Evolutionary conservation across 1,284 basidiomycete species (phyloP).

Genomic region (Irpex rosettiformis): DNA sequence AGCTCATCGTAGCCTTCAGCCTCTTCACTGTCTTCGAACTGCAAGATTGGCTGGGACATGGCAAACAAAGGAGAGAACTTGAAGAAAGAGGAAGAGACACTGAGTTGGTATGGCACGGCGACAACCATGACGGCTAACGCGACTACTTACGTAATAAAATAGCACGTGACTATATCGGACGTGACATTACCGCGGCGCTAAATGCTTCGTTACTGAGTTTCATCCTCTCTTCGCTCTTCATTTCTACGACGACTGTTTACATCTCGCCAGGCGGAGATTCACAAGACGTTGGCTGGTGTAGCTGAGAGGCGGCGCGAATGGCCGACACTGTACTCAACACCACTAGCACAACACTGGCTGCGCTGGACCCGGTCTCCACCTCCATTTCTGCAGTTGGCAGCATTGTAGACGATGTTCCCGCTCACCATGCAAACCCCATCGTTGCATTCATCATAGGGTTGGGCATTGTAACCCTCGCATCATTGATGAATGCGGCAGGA

Average conservation of each 20-base stretch:
- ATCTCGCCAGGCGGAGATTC: too few species aligned
- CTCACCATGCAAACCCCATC: constrained; percentile 52
- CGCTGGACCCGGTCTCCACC: not conserved
- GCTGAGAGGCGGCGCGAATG: too few species aligned
- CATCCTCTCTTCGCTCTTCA: too few species aligned
- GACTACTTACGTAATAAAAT: too few species aligned
- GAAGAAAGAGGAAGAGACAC: too few species aligned
- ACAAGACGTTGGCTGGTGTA: too few species aligned
- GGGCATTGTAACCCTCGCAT: constrained; percentile 73
- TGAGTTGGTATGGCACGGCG: too few species aligned
- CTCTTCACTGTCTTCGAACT: not conserved
- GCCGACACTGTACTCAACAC: not conserved
- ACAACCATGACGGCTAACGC: too few species aligned
- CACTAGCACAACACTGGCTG: not conserved
- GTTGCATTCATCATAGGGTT: constrained; percentile 80
- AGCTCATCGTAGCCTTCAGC: not conserved
- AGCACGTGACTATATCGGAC: too few species aligned
- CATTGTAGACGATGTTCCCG: constrained; percentile 25
- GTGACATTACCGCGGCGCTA: too few species aligned
- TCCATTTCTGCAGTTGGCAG: not conserved
- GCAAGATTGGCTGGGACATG: not conserved
- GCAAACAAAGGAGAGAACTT: not conserved
- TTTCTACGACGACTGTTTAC: too few species aligned
- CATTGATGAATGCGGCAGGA: constrained; percentile 81
- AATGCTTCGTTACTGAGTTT: too few species aligned